Percentiles rank a stretch among this genome's conserved stretches.
These are phyloP conservation scores for Mucuna pruriens DNA, from an alignment of 306 rosid species.

Conservation along the genomic window DNA sequence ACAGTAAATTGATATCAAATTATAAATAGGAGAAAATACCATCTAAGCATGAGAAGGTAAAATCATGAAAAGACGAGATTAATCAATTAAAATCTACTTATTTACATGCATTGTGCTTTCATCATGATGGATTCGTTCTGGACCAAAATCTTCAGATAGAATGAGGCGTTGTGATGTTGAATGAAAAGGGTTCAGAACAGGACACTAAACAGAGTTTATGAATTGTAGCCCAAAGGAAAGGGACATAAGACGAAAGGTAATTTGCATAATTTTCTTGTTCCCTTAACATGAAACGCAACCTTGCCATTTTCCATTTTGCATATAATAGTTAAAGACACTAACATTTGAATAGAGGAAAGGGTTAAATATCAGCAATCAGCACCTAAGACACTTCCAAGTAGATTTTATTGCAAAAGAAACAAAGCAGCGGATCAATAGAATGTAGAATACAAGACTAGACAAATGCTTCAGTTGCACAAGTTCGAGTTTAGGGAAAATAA, in stretches of 20 bases:
- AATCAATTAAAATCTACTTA: neutral
- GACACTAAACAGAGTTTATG: neutral
- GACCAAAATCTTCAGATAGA: neutral
- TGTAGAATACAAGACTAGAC: neutral
- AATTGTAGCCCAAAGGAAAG: neutral
- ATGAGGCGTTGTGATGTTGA: slow-evolving; percentile 17
- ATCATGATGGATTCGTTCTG: neutral
- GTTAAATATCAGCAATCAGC: neutral
- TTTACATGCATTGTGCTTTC: neutral
- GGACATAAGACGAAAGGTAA: neutral
- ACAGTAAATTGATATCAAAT: neutral
- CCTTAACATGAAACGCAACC: neutral
- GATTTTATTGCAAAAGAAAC: neutral
- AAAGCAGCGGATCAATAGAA: neutral
- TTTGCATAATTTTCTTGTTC: neutral
- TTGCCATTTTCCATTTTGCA: slow-evolving; percentile 21
- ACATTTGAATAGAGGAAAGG: neutral
- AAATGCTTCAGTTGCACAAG: neutral
- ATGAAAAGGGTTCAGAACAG: neutral
- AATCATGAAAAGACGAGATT: neutral
- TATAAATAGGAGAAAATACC: neutral
- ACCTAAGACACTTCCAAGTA: neutral
- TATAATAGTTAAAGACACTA: neutral
- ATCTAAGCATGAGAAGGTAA: slow-evolving; percentile 2
- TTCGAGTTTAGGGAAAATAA: neutral